A percentile compares a stretch with the other conserved stretches of the same genome.
These are phyloP conservation scores for Paecilomyces formosus DNA, from an alignment of 2,329 filamentous ascomycete species.

Conservation along the genomic window DNA sequence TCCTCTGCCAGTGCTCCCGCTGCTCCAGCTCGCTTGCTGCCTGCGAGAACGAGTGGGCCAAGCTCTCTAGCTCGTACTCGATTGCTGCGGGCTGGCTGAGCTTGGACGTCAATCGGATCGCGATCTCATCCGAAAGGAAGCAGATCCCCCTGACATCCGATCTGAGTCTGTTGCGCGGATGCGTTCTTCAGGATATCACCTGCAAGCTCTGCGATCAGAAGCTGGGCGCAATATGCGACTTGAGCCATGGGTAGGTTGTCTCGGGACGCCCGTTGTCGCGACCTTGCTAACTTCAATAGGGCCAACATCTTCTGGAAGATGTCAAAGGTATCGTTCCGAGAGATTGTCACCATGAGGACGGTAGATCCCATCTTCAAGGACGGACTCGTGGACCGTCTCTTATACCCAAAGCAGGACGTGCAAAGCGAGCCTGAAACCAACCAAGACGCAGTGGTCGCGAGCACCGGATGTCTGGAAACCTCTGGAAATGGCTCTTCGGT, in stretches of 20 bases:
- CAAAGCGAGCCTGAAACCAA: constrained; percentile 2
- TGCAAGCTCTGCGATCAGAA: constrained; percentile 33
- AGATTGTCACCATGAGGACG: constrained; percentile 33
- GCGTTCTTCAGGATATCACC: constrained; percentile 27
- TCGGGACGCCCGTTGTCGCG: not conserved
- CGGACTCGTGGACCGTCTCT: constrained; percentile 22
- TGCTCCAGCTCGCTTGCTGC: constrained; percentile 34
- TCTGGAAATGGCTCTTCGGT: constrained; percentile 14
- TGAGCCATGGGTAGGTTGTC: constrained; percentile 28
- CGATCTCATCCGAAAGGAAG: constrained; percentile 27
- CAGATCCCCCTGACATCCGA: constrained; percentile 30
- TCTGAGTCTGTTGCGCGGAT: constrained; percentile 24
- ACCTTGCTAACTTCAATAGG: constrained; percentile 10
- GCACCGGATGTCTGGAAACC: constrained; percentile 9
- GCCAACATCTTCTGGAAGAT: constrained; percentile 34
- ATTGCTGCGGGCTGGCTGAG: constrained; percentile 30
- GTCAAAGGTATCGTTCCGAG: constrained; percentile 29
- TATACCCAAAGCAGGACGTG: constrained; percentile 17
- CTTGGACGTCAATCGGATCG: constrained; percentile 29
- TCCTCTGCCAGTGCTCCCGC: constrained; percentile 29
- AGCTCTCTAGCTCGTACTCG: constrained; percentile 29
- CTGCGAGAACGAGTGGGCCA: constrained; percentile 35
- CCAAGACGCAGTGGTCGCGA: not conserved
- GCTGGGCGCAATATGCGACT: constrained; percentile 24
- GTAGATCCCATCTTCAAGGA: constrained; percentile 28